Evolutionary conservation across 2,329 filamentous ascomycete species (phyloP), one percentile per base, ranked within the genome.

Genomic region (Xylariales sp.): DNA sequence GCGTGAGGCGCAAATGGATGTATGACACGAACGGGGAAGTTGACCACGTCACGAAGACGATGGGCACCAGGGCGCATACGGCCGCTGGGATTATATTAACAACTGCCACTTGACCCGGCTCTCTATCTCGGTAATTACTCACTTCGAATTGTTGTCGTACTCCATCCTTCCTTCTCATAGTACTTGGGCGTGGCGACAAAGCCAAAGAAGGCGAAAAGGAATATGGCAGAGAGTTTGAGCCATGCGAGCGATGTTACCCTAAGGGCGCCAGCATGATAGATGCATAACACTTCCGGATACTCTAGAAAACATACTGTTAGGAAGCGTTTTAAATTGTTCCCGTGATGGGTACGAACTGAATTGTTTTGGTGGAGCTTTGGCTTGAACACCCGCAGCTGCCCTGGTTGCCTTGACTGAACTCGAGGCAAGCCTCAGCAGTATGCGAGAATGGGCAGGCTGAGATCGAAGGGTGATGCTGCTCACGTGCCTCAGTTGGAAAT

Each of bases 241-340:
- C 80, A 76, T 33, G 83, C 85, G 31, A 91, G 63, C 47, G 85
- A 82, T 6, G 80, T 76, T 20, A 76, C 83, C 41, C 77, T 73
- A 7, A 72, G 72, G 1, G 78, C 83, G 37, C 87, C 85, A 37
- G 81, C 81, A 62, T 89, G 84, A 60, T 87, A 94, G 44, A 94
- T 75, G 48, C 88, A 71, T 19, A 90, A 55, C 12, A 66, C 66
- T 45, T 78, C 70, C 1, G 79, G 77, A 41, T 74, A 73, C 23
- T 61, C 72, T n/a, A n/a, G n/a, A n/a, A n/a, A n/a, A n/a, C n/a
- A n/a, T n/a, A n/a, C n/a, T n/a, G n/a, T n/a, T n/a, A n/a, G n/a
- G n/a, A n/a, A n/a, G n/a, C n/a, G n/a, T n/a, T n/a, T n/a, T n/a
- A n/a, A n/a, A n/a, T n/a, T n/a, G n/a, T n/a, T n/a, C n/a, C n/a